These are phyloP conservation scores for Cubamyces sp. DNA, from an alignment of 768 basidiomycete genomes.

Conservation along the genomic window DNA sequence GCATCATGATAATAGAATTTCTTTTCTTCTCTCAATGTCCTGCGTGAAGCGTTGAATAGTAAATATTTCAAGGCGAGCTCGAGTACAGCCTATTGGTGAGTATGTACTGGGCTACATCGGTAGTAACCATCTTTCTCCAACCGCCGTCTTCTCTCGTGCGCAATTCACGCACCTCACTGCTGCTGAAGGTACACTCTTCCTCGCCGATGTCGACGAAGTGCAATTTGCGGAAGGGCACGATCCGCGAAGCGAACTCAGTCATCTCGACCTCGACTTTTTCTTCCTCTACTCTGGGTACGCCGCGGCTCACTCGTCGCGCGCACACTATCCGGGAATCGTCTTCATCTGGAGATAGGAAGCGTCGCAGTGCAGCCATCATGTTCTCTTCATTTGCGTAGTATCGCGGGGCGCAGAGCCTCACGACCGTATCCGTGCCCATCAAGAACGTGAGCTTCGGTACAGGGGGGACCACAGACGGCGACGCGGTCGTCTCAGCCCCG, in stretches of 20 bases:
- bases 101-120: slow-evolving; percentile 56
- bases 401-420: slow-evolving; percentile 72
- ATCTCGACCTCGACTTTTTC: slow-evolving; percentile 36
- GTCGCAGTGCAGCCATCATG: slow-evolving; percentile 60
- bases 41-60: background rate
- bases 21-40: background rate
- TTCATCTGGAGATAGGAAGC: slow-evolving; percentile 60
- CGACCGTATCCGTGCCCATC: slow-evolving; percentile 84
- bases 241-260: slow-evolving; percentile 47
- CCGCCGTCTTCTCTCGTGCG: slow-evolving; percentile 38
- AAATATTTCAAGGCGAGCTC: background rate
- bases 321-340: slow-evolving; percentile 70
- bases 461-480: background rate
- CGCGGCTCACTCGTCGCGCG: slow-evolving; percentile 52
- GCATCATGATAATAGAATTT: slow-evolving; percentile 16
- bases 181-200: slow-evolving; percentile 63
- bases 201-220: slow-evolving; percentile 64
- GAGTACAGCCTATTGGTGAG: slow-evolving; percentile 49
- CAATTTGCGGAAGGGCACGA: slow-evolving; percentile 55
- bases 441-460: slow-evolving; percentile 64
- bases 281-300: slow-evolving; percentile 28
- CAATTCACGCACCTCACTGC: slow-evolving; percentile 63
- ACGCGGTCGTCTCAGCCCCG: background rate
- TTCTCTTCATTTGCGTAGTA: slow-evolving; percentile 63
- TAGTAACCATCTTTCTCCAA: slow-evolving; percentile 55